Evolutionary conservation across 2,329 filamentous ascomycete genomes (phyloP).

Genomic region (Ceratocystis eucalypticola): DNA sequence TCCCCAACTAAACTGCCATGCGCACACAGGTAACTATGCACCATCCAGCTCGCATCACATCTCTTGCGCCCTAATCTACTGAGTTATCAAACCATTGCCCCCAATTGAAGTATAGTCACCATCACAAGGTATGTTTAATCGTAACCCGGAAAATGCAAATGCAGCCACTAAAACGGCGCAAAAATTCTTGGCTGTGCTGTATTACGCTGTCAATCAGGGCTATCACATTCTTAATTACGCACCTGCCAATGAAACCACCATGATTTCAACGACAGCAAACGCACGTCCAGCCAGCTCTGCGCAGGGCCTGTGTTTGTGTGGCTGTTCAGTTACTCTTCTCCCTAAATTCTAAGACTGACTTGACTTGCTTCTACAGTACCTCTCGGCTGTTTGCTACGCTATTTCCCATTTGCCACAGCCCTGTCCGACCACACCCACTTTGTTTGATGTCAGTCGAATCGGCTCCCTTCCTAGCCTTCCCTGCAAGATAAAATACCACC

Average conservation of each 20-base stretch:
- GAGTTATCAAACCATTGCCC: not conserved
- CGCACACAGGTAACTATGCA: not conserved
- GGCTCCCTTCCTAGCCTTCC: not conserved
- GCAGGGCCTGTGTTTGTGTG: not conserved
- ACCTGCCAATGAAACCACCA: not conserved
- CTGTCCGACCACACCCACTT: not conserved
- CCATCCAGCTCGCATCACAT: not conserved
- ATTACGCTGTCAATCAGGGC: not conserved
- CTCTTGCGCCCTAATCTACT: not conserved
- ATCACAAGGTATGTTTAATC: not conserved
- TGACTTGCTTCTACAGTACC: not conserved
- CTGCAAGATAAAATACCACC: not conserved
- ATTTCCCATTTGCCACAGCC: not conserved
- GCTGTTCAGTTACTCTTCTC: not conserved
- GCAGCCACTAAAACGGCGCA: not conserved
- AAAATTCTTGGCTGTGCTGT: not conserved
- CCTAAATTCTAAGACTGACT: not conserved
- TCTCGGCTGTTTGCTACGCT: not conserved
- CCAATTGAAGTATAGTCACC: not conserved
- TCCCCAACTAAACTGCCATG: not conserved
- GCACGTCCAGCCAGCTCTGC: not conserved
- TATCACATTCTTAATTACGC: not conserved
- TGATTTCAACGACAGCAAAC: not conserved
- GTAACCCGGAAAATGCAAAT: not conserved
- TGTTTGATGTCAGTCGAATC: not conserved